Evolutionary conservation across 768 basidiomycete genomes (phyloP).

Genomic region (Kwoniella sp.): DNA sequence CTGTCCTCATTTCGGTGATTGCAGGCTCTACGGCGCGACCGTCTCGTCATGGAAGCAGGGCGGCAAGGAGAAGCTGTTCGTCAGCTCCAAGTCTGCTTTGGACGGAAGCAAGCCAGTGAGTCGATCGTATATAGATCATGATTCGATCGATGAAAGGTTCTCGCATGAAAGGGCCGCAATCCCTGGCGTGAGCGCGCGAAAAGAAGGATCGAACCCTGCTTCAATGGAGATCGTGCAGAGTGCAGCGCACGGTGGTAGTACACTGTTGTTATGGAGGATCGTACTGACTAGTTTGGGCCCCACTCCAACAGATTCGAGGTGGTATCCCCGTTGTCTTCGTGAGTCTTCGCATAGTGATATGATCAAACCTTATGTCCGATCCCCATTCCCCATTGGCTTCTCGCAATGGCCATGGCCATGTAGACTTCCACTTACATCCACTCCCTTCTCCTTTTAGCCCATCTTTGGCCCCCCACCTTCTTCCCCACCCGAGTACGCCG

Average conservation of each 20-base stretch:
- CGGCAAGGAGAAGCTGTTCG: conserved; percentile 72
- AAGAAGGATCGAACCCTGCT: no score
- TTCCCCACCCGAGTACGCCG: conserved; percentile 64
- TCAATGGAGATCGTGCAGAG: no score
- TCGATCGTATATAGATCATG: no score
- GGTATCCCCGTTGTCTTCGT: conserved; percentile 66
- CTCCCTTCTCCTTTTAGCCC: conserved; percentile 57
- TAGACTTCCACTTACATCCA: neutral
- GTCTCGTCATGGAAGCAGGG: conserved; percentile 77
- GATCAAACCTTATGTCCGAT: neutral
- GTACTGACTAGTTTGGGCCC: conserved; percentile 12
- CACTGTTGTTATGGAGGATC: neutral
- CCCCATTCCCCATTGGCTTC: neutral
- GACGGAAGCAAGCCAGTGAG: conserved; percentile 79
- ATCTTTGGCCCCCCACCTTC: conserved; percentile 81
- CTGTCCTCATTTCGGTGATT: no score
- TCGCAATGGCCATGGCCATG: neutral
- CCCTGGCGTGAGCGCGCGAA: no score
- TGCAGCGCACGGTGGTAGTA: no score
- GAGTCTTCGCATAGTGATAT: conserved; percentile 21
- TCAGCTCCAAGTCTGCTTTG: conserved; percentile 74
- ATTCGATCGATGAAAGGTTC: neutral
- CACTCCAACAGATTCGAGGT: conserved; percentile 57
- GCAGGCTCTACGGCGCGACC: conserved; percentile 75
- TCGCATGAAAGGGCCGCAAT: no score